These are phyloP conservation scores for Verticillium albo-atrum DNA, from an alignment of 2,329 filamentous ascomycete genomes.

Conservation along the genomic window DNA sequence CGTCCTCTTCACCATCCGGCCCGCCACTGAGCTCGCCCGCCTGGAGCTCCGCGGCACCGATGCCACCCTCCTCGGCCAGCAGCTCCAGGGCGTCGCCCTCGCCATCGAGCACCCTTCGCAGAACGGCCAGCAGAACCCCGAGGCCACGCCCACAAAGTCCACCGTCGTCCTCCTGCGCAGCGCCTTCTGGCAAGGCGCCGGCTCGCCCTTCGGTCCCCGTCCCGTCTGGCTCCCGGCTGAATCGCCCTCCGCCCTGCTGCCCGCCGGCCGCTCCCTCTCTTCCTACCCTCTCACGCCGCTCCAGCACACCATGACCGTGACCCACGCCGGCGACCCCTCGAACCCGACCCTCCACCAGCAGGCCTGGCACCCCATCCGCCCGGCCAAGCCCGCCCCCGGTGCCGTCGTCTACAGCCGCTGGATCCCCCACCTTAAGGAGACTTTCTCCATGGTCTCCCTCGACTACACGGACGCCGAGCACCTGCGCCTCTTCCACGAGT, in stretches of 20 bases:
- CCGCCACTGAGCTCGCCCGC: constrained; percentile 43
- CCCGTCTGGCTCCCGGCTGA: constrained; percentile 55
- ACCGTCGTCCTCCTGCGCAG: constrained; percentile 41
- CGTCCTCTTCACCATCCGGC: constrained; percentile 45
- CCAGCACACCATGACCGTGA: constrained; percentile 37
- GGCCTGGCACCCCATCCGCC: constrained; percentile 66
- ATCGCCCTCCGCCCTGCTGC: constrained; percentile 26
- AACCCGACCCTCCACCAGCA: constrained; percentile 40
- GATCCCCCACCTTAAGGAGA: constrained; percentile 70
- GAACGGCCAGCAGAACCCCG: constrained; percentile 22
- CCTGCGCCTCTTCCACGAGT: constrained; percentile 67
- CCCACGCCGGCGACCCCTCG: constrained; percentile 33
- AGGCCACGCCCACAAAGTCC: constrained; percentile 22
- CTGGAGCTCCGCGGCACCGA: constrained; percentile 37
- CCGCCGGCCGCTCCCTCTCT: constrained; percentile 28
- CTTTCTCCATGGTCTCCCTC: constrained; percentile 72
- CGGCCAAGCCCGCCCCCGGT: constrained; percentile 66
- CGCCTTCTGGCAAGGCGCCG: constrained; percentile 68
- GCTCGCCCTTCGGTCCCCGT: constrained; percentile 61
- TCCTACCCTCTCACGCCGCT: constrained; percentile 46
- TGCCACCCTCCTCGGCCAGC: constrained; percentile 27
- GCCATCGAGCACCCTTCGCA: constrained; percentile 42
- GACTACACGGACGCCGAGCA: constrained; percentile 63
- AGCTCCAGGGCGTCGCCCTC: constrained; percentile 42
- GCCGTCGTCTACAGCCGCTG: constrained; percentile 73